Percentiles rank a stretch among this genome's conserved stretches.
These are phyloP conservation scores for Cladosporium phlei DNA, from an alignment of 2,329 filamentous ascomycete species.

Conservation along the genomic window DNA sequence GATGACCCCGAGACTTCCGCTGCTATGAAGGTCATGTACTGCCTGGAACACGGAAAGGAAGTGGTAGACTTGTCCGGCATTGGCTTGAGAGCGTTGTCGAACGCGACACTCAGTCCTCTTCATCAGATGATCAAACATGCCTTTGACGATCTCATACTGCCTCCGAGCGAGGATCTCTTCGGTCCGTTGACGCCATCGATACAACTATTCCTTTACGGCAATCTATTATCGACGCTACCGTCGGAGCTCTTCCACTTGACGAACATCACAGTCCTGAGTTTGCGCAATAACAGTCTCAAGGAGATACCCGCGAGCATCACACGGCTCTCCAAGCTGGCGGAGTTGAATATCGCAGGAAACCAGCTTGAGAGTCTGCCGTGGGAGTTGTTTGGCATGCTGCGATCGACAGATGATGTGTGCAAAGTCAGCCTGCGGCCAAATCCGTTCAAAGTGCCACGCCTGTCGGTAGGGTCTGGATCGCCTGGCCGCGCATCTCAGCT, in stretches of 20 bases:
- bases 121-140: conserved; percentile 33
- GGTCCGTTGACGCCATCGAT: conserved; percentile 55
- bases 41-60: conserved; percentile 53
- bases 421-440: conserved; percentile 59
- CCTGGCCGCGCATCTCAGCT: no score
- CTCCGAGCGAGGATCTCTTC: conserved; percentile 54
- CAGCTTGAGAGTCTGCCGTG: conserved; percentile 56
- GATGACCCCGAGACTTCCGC: conserved; percentile 21
- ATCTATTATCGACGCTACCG: conserved; percentile 54
- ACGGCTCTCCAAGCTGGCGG: conserved; percentile 53
- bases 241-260: conserved; percentile 58
- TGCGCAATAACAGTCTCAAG: conserved; percentile 59
- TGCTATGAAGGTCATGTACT: conserved; percentile 23
- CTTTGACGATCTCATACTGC: conserved; percentile 23
- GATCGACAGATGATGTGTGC: conserved; percentile 40
- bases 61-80: conserved; percentile 56
- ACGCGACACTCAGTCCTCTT: conserved; percentile 55
- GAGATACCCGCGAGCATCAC: conserved; percentile 58
- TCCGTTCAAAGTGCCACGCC: conserved; percentile 44
- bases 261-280: conserved; percentile 59
- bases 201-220: conserved; percentile 58
- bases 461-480: not conserved
- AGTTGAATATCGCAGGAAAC: conserved; percentile 65
- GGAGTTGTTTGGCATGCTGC: conserved; percentile 57
- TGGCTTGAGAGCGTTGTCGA: conserved; percentile 51